Evolutionary conservation across 768 basidiomycete species (phyloP), one percentile per base, ranked within the genome.

Genomic region (Auriscalpium microsporum): DNA sequence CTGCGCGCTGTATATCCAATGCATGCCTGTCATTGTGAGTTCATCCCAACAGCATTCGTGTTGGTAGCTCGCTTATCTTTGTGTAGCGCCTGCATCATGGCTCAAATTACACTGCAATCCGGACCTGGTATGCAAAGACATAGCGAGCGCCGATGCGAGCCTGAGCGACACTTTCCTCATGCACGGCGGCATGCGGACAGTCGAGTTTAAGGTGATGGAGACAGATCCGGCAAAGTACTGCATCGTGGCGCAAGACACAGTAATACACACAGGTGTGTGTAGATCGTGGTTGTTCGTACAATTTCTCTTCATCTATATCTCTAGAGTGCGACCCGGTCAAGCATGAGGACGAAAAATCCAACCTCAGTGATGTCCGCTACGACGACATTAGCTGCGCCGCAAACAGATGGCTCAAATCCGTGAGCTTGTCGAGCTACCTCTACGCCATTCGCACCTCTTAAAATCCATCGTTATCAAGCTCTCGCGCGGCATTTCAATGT

Each of bases 381-480:
- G 96, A 99, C 66, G 96, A 99, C 66, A 94, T 99, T 63, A 95
- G 96, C 75, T 96, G 96, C 44, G 97, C 78, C 84, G 96, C 66
- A 99, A 99, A 70, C 96, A 99, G 72, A 92, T 98, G 88, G 95
- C 95, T 3, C 95, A 98, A 71, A 98, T 99, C 58, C 94, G 96
- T 72, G 96, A 98, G 78, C 85, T 99, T 40, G 96, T 98, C 61
- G 96, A 99, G 72, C 79, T 99, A 3, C 96, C 96, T 35, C 81
- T 98, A 44, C 93, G 96, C 56, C 96, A 99, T 73, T 96, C 96
- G 45, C 94, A 98, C 73, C 82, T 99, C 13, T 99, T 98, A 86
- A 99, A 99, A 70, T 94, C 94, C 23, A 99, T 99, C 68, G 96
- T 96, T 83, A 99, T 99, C 82, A 99, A 98, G 72, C 96, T 96